Evolutionary conservation across 192 early-diverging fungal species (phyloP).

Genomic region (Pecoramyces ruminantium): DNA sequence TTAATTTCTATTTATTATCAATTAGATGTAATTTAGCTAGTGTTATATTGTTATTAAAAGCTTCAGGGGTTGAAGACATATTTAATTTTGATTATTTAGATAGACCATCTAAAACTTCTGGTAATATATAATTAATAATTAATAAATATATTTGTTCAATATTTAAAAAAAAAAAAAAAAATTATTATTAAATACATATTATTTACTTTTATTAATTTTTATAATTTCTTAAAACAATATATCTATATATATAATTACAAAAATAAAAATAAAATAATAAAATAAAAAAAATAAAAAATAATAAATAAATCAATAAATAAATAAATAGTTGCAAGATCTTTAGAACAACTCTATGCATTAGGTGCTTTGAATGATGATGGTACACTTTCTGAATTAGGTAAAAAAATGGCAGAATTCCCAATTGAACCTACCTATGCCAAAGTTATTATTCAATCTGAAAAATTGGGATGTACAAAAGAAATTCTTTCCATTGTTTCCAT

Average conservation of each 20-base stretch:
- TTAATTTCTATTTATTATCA: too few relatives aligned
- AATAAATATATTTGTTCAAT: too few relatives aligned
- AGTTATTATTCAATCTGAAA: constrained; percentile 69
- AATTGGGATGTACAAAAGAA: constrained; percentile 60
- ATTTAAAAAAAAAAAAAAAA: too few relatives aligned
- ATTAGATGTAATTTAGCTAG: constrained; percentile 61
- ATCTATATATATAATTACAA: too few relatives aligned
- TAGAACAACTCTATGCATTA: constrained; percentile 78
- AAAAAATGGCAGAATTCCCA: constrained; percentile 69
- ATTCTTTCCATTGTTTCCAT: constrained; percentile 76
- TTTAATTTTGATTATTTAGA: constrained; percentile 91
- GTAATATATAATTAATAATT: constrained; percentile 6
- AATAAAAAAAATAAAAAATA: background rate
- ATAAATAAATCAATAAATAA: background rate
- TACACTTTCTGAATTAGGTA: constrained; percentile 53
- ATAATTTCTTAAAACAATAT: too few relatives aligned
- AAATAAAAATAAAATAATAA: background rate
- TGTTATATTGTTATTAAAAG: constrained; percentile 75
- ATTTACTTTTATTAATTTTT: too few relatives aligned
- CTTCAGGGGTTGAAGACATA: constrained; percentile 78
- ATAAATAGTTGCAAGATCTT: constrained; percentile 50
- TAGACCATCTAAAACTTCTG: constrained; percentile 50
- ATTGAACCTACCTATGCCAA: constrained; percentile 79
- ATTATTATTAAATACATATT: too few relatives aligned
- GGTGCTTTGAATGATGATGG: constrained; percentile 73